Base-by-base conservation (phyloP, 305 asterid genomes). In the Solanum hybrid region DNA sequence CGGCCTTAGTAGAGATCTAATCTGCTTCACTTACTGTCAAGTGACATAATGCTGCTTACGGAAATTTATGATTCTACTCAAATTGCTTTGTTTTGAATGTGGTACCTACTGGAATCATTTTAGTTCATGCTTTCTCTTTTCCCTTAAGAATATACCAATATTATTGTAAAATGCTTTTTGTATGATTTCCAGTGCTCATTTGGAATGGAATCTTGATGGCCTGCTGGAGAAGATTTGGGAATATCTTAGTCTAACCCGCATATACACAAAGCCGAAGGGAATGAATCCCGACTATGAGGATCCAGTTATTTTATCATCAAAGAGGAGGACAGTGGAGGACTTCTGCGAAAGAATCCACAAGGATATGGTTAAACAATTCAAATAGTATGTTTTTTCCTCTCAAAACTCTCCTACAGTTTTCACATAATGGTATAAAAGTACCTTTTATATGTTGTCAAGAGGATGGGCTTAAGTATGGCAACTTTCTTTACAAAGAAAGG, bases 201-300 rank as follows among this genome's bases (percentile, higher is more conserved):
- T 97, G 93, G 99, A 97, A 88, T 97, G 99, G 99, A 97, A 97
- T 92, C 98, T 97, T 46, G 99, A 97, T 90, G 99, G 99, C 46
- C 95, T 97, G 91, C 94, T 97, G 87, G 99, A 97, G 89, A 94
- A 94, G 93, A 91, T 97, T 40, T 97, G 99, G 99, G 98, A 97
- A 91, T 97, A 97, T 91, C 97, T 97, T 42, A 84, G 92, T 89
- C 93, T 97, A 92, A 97, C 99, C 89, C 99, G 99, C 91, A 97
- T 96, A 90, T 97, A 96, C 94, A 97, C 99, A 64, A 97, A 97
- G 93, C 99, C 99, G 32, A 97, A 97, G 93, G 99, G 99, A 86
- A 94, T 97, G 99, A 97, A 97, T 94, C 99, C 99, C 38, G 99
- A 97, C 92, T 97, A 97, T 46, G 98, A 96, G 42, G 99, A 97